Evolutionary conservation across 2,329 filamentous ascomycete species (phyloP).

Genomic region (Calonectria hongkongensis): DNA sequence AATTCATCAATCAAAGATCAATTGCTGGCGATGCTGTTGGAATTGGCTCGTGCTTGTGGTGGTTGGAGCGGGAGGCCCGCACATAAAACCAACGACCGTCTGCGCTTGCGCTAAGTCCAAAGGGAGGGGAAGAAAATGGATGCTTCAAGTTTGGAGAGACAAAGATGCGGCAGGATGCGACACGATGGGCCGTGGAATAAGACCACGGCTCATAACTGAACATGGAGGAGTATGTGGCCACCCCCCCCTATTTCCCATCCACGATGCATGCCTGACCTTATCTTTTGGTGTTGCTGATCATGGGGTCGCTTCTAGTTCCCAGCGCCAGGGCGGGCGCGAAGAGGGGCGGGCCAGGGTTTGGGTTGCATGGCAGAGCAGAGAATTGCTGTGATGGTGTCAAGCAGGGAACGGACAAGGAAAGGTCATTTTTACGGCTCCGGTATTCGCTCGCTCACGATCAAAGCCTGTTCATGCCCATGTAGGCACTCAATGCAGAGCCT

Average conservation of each 20-base stretch:
- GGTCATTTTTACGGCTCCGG: conserved; percentile 12
- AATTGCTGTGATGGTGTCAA: conserved; percentile 22
- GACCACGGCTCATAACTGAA: not conserved
- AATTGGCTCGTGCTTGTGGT: conserved; percentile 36
- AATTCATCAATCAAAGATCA: conserved; percentile 27
- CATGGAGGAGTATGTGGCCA: conserved; percentile 7
- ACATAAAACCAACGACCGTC: not conserved
- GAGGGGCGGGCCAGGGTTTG: conserved; percentile 30
- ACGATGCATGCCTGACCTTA: conserved; percentile 43
- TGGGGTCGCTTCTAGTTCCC: conserved; percentile 38
- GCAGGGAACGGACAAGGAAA: conserved; percentile 19
- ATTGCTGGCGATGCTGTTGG: conserved; percentile 18
- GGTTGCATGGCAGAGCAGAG: conserved; percentile 19
- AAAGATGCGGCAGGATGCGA: conserved; percentile 4
- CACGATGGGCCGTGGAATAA: conserved; percentile 7
- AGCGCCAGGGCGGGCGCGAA: conserved; percentile 29
- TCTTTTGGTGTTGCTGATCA: conserved; percentile 45
- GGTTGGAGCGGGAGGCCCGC: conserved; percentile 21
- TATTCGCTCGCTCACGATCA: conserved; percentile 8
- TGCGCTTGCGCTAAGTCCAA: not conserved
- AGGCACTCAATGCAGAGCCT: conserved; percentile 21
- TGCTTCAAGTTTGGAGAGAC: not conserved
- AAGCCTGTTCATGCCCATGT: conserved; percentile 29
- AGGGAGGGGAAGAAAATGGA: conserved; percentile 8
- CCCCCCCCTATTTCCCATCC: conserved; percentile 24